Evolutionary conservation across 768 basidiomycete genomes (phyloP).

Genomic region (Naganishia antarctica): DNA sequence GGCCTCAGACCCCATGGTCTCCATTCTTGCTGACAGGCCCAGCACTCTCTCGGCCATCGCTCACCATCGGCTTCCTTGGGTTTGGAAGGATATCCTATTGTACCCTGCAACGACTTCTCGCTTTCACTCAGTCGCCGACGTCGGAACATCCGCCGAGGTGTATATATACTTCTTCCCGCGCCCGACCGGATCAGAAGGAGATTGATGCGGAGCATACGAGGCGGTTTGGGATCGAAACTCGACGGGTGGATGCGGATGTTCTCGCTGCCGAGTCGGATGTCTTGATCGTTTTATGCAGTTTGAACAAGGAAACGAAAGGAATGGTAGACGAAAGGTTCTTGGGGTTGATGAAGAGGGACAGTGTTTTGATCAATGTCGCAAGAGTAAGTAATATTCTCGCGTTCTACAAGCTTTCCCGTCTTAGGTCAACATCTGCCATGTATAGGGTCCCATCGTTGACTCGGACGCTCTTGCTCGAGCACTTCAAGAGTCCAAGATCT

Average conservation of each 20-base stretch:
- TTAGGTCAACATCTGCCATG: background rate
- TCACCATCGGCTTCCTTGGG: slow-evolving; percentile 81
- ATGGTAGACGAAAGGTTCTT: slow-evolving; percentile 69
- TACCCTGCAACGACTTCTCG: slow-evolving; percentile 68
- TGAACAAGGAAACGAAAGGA: slow-evolving; percentile 60
- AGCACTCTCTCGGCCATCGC: slow-evolving; percentile 40
- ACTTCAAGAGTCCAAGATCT: slow-evolving; percentile 70
- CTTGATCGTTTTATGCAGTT: slow-evolving; percentile 64
- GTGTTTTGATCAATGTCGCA: slow-evolving; percentile 76
- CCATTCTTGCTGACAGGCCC: slow-evolving; percentile 80
- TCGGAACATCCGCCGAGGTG: slow-evolving; percentile 35
- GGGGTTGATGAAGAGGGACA: slow-evolving; percentile 74
- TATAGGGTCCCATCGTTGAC: slow-evolving; percentile 69
- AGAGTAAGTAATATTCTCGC: slow-evolving; percentile 52
- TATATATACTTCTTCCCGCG: slow-evolving; percentile 39
- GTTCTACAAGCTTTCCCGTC: background rate
- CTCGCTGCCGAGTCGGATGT: slow-evolving; percentile 77
- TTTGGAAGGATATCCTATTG: slow-evolving; percentile 92
- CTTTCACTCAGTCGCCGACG: slow-evolving; percentile 56
- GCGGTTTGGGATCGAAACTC: slow-evolving; percentile 50
- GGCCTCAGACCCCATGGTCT: slow-evolving; percentile 72
- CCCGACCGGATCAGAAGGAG: slow-evolving; percentile 35
- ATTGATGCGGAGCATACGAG: slow-evolving; percentile 42
- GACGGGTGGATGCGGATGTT: slow-evolving; percentile 60
- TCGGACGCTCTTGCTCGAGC: slow-evolving; percentile 81